A percentile compares a stretch with the other conserved stretches of the same genome.
phyloP scores from a whole-genome alignment of 2,329 filamentous ascomycete genomes.

The Magnaporthiopsis rhizophila region DNA sequence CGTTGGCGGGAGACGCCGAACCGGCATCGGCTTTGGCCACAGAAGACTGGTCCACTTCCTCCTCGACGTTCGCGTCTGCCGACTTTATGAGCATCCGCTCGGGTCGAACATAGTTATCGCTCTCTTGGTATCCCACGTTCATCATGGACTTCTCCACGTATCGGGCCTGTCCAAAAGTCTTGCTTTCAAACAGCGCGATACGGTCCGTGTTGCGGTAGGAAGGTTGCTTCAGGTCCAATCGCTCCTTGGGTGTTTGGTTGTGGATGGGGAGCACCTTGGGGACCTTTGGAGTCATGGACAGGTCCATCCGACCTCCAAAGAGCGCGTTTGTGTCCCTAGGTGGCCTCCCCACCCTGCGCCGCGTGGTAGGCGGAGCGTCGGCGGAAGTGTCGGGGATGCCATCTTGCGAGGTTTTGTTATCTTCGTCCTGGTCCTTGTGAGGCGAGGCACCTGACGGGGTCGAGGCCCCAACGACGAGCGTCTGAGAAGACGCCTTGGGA shows the following conservation, averaged over 20 bases:
- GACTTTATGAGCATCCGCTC: constrained; percentile 64
- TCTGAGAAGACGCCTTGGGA: background rate
- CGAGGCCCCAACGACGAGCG: background rate
- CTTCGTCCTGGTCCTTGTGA: constrained; percentile 1
- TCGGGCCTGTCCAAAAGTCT: constrained; percentile 74
- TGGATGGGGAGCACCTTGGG: constrained; percentile 66
- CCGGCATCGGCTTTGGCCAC: constrained; percentile 43
- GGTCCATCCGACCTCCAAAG: constrained; percentile 34
- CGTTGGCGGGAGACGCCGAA: constrained; percentile 41
- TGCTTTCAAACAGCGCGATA: constrained; percentile 75
- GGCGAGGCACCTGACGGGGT: background rate
- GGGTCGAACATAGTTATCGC: constrained; percentile 75
- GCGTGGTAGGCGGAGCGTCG: constrained; percentile 29
- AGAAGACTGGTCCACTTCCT: constrained; percentile 44
- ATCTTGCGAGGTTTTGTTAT: background rate
- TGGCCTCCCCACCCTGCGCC: constrained; percentile 34
- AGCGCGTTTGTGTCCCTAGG: constrained; percentile 44
- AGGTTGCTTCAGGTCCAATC: constrained; percentile 67
- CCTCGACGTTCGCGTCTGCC: constrained; percentile 49
- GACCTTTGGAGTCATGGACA: constrained; percentile 37
- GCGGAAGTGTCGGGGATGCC: background rate
- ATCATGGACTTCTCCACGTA: constrained; percentile 97
- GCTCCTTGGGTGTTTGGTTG: constrained; percentile 73
- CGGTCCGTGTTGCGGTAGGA: constrained; percentile 70
- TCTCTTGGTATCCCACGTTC: constrained; percentile 92